Percentiles rank a stretch among this genome's conserved stretches.
phyloP scores from a whole-genome alignment of 2,329 filamentous ascomycete genomes.

The Pseudogymnoascus sp. region DNA sequence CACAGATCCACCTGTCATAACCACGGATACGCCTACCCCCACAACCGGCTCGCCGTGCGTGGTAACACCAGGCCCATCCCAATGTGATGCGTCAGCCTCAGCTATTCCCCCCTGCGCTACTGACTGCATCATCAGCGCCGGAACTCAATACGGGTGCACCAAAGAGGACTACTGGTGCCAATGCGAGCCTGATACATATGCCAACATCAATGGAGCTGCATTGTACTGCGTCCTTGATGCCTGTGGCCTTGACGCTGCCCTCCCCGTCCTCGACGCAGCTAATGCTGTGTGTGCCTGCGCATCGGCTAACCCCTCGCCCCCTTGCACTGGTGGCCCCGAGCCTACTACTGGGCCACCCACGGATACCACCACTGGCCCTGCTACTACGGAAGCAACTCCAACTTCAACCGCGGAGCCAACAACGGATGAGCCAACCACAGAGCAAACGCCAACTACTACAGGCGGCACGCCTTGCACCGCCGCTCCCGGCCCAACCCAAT shows the following conservation, averaged over 20 bases:
- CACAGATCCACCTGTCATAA: neutral
- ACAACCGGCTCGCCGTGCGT: neutral
- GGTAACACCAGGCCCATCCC: neutral
- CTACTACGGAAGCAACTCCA: neutral
- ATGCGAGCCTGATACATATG: neutral
- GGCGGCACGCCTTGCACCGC: neutral
- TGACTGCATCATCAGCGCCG: neutral
- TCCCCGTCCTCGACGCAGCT: neutral
- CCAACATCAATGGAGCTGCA: neutral
- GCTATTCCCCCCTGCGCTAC: neutral
- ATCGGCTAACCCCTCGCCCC: neutral
- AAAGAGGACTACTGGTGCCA: neutral
- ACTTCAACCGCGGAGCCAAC: neutral
- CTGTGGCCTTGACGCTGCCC: neutral
- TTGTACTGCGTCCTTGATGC: neutral
- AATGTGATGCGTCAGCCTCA: neutral
- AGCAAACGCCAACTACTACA: neutral
- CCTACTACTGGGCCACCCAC: neutral
- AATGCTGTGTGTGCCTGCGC: neutral
- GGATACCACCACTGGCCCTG: neutral
- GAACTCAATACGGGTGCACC: neutral
- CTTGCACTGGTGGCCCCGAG: neutral
- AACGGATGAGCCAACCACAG: neutral
- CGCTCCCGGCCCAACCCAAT: neutral
- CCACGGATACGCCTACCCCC: neutral